Evolutionary conservation across 176 grass and related monocot genomes (phyloP).

Genomic region (Zizania latifolia): DNA sequence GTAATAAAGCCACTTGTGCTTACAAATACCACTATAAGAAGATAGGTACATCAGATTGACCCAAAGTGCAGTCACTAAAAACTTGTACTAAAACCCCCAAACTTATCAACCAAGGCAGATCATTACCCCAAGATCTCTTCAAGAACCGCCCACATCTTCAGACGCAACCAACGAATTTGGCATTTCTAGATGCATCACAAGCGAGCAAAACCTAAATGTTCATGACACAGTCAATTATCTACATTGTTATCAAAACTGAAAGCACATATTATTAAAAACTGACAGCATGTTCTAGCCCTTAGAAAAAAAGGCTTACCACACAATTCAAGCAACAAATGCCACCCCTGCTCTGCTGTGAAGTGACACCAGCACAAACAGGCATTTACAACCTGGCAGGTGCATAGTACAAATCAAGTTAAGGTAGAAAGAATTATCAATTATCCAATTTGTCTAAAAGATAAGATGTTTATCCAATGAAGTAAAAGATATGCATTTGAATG

Average conservation of each 20-base stretch:
- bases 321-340: slow-evolving; percentile 45
- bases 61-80: slow-evolving; percentile 33
- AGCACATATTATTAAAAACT: neutral
- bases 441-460: neutral
- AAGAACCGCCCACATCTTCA: slow-evolving; percentile 29
- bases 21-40: slow-evolving; percentile 26
- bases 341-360: slow-evolving; percentile 39
- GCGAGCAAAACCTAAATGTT: slow-evolving; percentile 32
- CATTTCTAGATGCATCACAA: slow-evolving; percentile 31
- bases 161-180: slow-evolving; percentile 31
- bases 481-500: neutral
- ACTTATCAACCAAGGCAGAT: slow-evolving; percentile 17
- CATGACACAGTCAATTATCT: neutral
- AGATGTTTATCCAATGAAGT: neutral
- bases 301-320: slow-evolving; percentile 30
- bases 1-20: slow-evolving; percentile 23
- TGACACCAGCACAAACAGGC: slow-evolving; percentile 37
- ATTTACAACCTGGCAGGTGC: slow-evolving; percentile 36
- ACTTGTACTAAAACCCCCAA: slow-evolving; percentile 24
- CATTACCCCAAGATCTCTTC: slow-evolving; percentile 44
- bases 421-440: neutral
- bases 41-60: slow-evolving; percentile 29
- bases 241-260: slow-evolving; percentile 7
- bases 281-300: neutral
- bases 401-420: slow-evolving; percentile 9